phyloP scores from a whole-genome alignment of 2,329 filamentous ascomycete species.

The Fusarium denticulatum region DNA sequence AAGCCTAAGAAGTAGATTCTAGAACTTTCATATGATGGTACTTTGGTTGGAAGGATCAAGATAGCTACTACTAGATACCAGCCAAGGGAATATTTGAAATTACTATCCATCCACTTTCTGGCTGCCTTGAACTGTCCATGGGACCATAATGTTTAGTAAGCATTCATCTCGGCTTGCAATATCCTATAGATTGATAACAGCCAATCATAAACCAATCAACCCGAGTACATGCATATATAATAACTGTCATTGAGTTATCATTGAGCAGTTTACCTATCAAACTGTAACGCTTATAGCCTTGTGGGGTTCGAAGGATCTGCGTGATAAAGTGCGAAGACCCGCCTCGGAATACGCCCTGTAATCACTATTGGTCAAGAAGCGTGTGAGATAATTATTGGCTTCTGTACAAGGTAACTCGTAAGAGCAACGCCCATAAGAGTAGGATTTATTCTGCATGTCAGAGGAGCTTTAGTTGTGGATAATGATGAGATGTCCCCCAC shows the following conservation, averaged over 20 bases:
- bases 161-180: fast-evolving
- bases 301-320: neutral
- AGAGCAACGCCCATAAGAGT: neutral
- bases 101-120: too few species aligned
- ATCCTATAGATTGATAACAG: fast-evolving
- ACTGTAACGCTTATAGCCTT: neutral
- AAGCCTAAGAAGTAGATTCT: neutral
- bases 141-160: neutral
- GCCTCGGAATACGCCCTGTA: neutral
- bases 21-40: neutral
- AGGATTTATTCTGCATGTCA: neutral
- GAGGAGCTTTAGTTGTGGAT: neutral
- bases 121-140: fast-evolving
- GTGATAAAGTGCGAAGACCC: neutral
- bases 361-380: neutral
- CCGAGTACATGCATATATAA: neutral
- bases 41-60: too few species aligned
- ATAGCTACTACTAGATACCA: neutral
- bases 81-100: neutral
- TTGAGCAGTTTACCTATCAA: neutral
- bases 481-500: neutral
- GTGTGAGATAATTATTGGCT: fast-evolving
- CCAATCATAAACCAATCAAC: neutral
- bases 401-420: neutral
- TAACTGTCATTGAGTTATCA: too few species aligned